Percentiles rank a stretch among this genome's conserved stretches.
Evolutionary conservation across 768 basidiomycete genomes (phyloP).

Genomic region (Lentinus tigrinus): DNA sequence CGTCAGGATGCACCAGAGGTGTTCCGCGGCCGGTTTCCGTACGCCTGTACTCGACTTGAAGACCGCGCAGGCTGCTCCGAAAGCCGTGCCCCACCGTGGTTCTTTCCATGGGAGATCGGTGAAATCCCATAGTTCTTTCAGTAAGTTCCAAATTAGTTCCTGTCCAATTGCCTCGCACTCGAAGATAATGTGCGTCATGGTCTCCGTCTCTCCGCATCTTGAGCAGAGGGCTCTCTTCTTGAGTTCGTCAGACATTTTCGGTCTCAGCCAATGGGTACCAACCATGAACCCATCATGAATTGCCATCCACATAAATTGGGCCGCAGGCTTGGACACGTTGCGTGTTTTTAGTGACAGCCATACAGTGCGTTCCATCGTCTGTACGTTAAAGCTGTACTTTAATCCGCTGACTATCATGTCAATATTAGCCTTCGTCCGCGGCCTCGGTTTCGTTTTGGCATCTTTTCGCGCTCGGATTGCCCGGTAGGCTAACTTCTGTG

Average conservation of each 20-base stretch:
- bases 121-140: not conserved
- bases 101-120: not conserved
- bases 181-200: conserved; percentile 5
- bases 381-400: too few species aligned
- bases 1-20: not conserved
- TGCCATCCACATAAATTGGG: conserved; percentile 1
- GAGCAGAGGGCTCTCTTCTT: not conserved
- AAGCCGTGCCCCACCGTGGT: not conserved
- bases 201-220: not conserved
- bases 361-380: too few species aligned
- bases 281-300: conserved; percentile 3
- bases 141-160: not conserved
- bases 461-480: not conserved
- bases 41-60: not conserved
- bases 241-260: not conserved
- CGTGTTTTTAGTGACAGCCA: not conserved
- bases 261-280: not conserved
- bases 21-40: not conserved
- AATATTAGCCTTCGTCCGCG: not conserved
- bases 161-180: not conserved
- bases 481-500: not conserved
- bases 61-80: not conserved
- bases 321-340: not conserved
- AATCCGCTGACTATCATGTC: not conserved
- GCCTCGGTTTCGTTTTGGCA: not conserved